Base-by-base conservation (phyloP, 345 rosid genomes). In the Rhodamnia argentea region DNA sequence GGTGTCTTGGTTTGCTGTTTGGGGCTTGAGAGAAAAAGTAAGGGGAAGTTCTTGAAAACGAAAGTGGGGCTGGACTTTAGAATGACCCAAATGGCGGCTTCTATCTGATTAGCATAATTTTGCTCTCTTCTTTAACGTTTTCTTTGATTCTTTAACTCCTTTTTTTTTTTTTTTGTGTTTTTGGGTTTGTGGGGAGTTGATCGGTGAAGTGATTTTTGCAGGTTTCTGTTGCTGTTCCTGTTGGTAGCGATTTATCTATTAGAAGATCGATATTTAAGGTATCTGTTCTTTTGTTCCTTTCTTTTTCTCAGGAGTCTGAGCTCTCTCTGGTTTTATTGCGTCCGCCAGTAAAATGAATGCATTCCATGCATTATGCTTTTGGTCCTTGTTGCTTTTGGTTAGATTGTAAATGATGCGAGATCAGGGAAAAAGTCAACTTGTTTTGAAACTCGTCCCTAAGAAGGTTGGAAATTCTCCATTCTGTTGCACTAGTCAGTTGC, bases 261-360 rank as follows among this genome's bases (percentile, higher is more conserved):
- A 89, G 89, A 86, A 90, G 88, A 90, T 92, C 93, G 52, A 85
- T 87, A 42, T 85, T 90, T 62, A 93, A 90, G 94, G 97, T 94
- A 5, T 14, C 84, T 83, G 52, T 82, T 20, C 54, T 16, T 55
- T 84, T n/a, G 12, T 29, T 26, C 42, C 53, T 50, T 60, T 55
- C 5, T 37, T 14, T 70, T 70, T 70, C 29, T 2, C 20, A 29
- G 10, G 76, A 16, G 42, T 56, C 51, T 26, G 13, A 23, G 74
- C 12, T 24, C 40, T 76, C 52, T 51, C 58, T 23, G 44, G 47
- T n/a, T 24, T 26, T 78, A 16, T 58, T 84, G 86, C n/a, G 7
- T 51, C 26, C 5, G 22, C 75, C 57, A 6, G 57, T n/a, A n/a
- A 13, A 40, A 70, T 58, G 64, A 44, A 58, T 44, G 53, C 29